Evolutionary conservation across 768 basidiomycete species (phyloP).

Genomic region (Lyophyllum decastes): DNA sequence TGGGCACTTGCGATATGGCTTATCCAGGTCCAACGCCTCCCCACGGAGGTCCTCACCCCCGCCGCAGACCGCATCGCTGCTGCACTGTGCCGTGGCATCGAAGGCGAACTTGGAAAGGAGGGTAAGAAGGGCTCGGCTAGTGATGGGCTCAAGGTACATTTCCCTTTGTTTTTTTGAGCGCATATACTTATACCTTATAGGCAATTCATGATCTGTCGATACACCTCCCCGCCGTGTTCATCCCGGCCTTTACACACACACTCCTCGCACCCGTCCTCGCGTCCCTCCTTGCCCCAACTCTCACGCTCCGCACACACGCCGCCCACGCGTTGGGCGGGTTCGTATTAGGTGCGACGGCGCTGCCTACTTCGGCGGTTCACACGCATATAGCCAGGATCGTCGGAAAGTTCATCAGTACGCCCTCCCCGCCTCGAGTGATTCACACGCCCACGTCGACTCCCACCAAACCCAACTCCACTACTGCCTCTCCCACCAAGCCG

Average conservation of each 20-base stretch:
- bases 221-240: slow-evolving; percentile 63
- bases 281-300: slow-evolving; percentile 63
- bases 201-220: slow-evolving; percentile 72
- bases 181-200: slow-evolving; percentile 34
- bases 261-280: slow-evolving; percentile 61
- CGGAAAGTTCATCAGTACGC: slow-evolving; percentile 47
- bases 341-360: slow-evolving; percentile 49
- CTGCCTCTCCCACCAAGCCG: slow-evolving; percentile 30
- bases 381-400: slow-evolving; percentile 52
- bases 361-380: slow-evolving; percentile 51
- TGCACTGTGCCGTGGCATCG: slow-evolving; percentile 73
- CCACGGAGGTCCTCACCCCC: slow-evolving; percentile 58
- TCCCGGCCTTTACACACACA: slow-evolving; percentile 57
- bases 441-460: slow-evolving; percentile 21
- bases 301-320: slow-evolving; percentile 69
- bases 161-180: neutral
- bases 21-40: slow-evolving; percentile 70
- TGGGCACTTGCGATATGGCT: slow-evolving; percentile 78
- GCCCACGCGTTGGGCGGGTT: slow-evolving; percentile 77
- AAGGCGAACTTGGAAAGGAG: slow-evolving; percentile 85
- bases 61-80: slow-evolving; percentile 69
- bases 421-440: slow-evolving; percentile 29
- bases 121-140: slow-evolving; percentile 83
- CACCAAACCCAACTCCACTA: neutral
- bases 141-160: slow-evolving; percentile 72